These are phyloP conservation scores for Rehmannia glutinosa DNA, from an alignment of 257 asterid species.

Conservation along the genomic window DNA sequence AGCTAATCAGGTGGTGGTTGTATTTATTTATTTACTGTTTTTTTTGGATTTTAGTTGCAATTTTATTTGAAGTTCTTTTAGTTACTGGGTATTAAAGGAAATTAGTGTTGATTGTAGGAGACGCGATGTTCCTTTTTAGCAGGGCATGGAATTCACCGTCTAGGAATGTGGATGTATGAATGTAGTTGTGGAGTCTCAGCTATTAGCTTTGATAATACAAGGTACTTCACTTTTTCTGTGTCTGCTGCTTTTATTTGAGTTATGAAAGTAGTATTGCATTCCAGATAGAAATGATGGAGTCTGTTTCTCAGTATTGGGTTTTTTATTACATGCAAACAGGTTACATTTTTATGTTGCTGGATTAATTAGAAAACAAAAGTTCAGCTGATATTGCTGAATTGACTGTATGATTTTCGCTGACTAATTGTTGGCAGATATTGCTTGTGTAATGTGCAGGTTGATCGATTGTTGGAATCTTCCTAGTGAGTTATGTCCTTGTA, in stretches of 20 bases:
- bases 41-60: background rate
- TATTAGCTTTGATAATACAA: conserved; percentile 24
- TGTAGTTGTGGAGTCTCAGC: conserved; percentile 58
- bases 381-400: background rate
- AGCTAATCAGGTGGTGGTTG: conserved; percentile 42
- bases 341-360: no score
- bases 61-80: background rate
- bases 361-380: background rate
- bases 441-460: conserved; percentile 31
- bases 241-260: background rate
- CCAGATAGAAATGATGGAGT: no score
- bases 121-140: conserved; percentile 57
- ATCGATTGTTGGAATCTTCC: conserved; percentile 57
- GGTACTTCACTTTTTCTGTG: conserved; percentile 26
- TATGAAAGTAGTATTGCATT: no score
- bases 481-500: conserved; percentile 64
- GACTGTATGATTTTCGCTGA: background rate
- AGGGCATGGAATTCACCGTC: conserved; percentile 48
- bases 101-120: conserved; percentile 26
- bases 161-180: conserved; percentile 84
- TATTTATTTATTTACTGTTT: background rate
- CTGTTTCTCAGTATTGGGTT: no score
- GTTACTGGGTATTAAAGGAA: conserved; percentile 1
- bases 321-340: no score
- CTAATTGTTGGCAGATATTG: background rate